Percentiles rank a stretch among this genome's conserved stretches.
These are phyloP conservation scores for Mycena citricolor DNA, from an alignment of 1,284 basidiomycete genomes.

Conservation along the genomic window DNA sequence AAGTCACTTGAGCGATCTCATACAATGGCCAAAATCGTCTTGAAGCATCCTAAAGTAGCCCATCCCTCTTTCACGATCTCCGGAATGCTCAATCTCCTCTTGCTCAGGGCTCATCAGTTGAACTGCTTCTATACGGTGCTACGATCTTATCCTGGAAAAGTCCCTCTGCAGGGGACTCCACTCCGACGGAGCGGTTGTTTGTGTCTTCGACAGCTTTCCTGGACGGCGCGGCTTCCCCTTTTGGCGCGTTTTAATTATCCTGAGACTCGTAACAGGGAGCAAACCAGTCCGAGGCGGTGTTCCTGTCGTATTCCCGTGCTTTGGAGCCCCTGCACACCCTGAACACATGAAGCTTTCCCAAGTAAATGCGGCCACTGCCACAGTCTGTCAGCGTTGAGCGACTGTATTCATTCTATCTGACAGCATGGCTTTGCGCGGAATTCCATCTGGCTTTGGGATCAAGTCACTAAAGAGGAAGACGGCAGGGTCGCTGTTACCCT, in stretches of 20 bases:
- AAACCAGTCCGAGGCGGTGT: slow-evolving; percentile 77
- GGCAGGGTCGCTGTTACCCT: slow-evolving; percentile 73
- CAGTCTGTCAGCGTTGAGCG: background rate
- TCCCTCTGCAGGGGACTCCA: slow-evolving; percentile 35
- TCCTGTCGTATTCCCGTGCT: slow-evolving; percentile 83
- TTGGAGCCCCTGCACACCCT: slow-evolving; percentile 73
- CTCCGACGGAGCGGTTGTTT: slow-evolving; percentile 69
- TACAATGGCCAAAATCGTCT: slow-evolving; percentile 38
- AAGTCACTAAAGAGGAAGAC: slow-evolving; percentile 66
- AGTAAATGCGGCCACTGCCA: too few relatives aligned
- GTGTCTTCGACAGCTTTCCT: slow-evolving; percentile 72
- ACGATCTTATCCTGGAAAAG: slow-evolving; percentile 80
- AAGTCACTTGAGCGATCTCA: too few relatives aligned
- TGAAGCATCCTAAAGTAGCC: slow-evolving; percentile 55
- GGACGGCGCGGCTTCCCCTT: slow-evolving; percentile 78
- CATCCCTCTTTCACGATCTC: background rate
- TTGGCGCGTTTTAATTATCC: slow-evolving; percentile 28
- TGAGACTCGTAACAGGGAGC: background rate
- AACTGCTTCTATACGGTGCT: slow-evolving; percentile 79
- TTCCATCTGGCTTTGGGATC: slow-evolving; percentile 66
- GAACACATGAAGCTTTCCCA: slow-evolving; percentile 64
- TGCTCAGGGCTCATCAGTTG: slow-evolving; percentile 64
- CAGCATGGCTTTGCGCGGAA: slow-evolving; percentile 89
- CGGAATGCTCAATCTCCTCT: slow-evolving; percentile 8
- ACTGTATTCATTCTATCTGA: slow-evolving; percentile 12